Base-by-base conservation (phyloP, 2,329 filamentous ascomycete species). In the Apiospora saccharicola region DNA sequence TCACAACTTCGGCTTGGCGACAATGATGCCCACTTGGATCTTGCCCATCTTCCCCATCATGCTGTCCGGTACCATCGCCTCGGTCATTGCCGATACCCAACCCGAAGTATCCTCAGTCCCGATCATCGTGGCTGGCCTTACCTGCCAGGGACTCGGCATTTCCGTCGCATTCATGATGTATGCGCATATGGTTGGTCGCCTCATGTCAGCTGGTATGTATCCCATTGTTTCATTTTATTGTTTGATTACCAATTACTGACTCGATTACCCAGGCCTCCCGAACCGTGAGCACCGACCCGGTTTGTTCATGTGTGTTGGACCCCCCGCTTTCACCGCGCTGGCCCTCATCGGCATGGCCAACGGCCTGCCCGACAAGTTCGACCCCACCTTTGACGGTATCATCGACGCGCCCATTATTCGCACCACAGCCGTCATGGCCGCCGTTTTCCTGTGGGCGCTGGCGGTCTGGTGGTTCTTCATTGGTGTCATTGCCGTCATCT, bases 221-320 rank as follows among this genome's bases (percentile, higher is more conserved):
- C 26, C 30, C 44, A 41, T 46, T 12, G 16, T 13, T 22, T 12
- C 7, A 1, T 22, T 7, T 41, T 37, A 30, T 13, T 12, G 7
- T 61, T 30, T 53, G n/a, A 61, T 46, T 43, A 24, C 43, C 44
- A 24, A 26, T 13, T 70, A 24, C 22, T 30, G 70, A 75, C 74
- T 41, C 16, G 34, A 14, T 3, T 3, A 12, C 0, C 67, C 73
- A 76, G 89, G 92, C 1, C 86, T 93, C 22, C 92, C 92, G 0
- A 81, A 84, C 75, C 85, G 88, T 10, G 90, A 92, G 77, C 90
- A 92, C 73, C 85, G 92, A 69, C 90, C 92, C 0, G 92, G 89
- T 0, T 88, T 94, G 79, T 94, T 93, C 83, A 93, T 94, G 84
- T 91, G 90, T 73, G 92, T 94, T n/a, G 92, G 92, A 0, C 91